A percentile compares a stretch with the other conserved stretches of the same genome.
These are phyloP conservation scores for thale cress (Arabidopsis thaliana) DNA, from an alignment of 345 rosid genomes.

Conservation along the genomic window DNA sequence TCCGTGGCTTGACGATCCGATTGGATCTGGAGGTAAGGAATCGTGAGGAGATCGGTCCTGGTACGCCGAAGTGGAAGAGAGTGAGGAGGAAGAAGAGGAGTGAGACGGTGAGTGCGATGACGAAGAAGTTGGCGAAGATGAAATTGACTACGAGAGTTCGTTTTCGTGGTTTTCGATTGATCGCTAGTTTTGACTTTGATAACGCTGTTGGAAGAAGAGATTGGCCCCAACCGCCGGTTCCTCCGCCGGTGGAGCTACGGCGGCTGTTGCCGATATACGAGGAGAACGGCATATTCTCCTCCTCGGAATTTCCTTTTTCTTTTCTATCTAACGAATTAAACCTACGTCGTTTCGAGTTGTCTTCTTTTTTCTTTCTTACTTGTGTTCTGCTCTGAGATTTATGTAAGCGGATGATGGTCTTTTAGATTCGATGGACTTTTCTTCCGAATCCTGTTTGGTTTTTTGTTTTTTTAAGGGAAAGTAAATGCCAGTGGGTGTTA, in stretches of 20 bases:
- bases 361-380: not conserved
- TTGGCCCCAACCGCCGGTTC: slow-evolving; percentile 54
- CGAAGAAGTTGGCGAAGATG: slow-evolving; percentile 74
- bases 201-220: slow-evolving; percentile 56
- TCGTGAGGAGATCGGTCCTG: slow-evolving; percentile 67
- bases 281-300: slow-evolving; percentile 67
- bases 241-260: slow-evolving; percentile 60
- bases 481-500: slow-evolving; percentile 12
- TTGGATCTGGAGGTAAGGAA: slow-evolving; percentile 53
- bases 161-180: slow-evolving; percentile 67
- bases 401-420: not conserved
- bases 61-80: slow-evolving; percentile 74
- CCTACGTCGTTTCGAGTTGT: slow-evolving; percentile 26
- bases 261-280: slow-evolving; percentile 67
- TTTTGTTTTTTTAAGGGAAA: slow-evolving; percentile 8
- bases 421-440: slow-evolving; percentile 16
- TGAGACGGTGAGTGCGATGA: slow-evolving; percentile 68
- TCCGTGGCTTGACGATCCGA: slow-evolving; percentile 46
- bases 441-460: not conserved
- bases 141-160: slow-evolving; percentile 67
- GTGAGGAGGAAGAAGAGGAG: slow-evolving; percentile 75
- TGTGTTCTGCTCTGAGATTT: not conserved
- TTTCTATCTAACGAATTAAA: not conserved
- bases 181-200: slow-evolving; percentile 59
- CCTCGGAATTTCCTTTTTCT: slow-evolving; percentile 4